A percentile compares a stretch with the other conserved stretches of the same genome.
These are phyloP conservation scores for Crassisporium funariophilum DNA, from an alignment of 768 basidiomycete species.

Conservation along the genomic window DNA sequence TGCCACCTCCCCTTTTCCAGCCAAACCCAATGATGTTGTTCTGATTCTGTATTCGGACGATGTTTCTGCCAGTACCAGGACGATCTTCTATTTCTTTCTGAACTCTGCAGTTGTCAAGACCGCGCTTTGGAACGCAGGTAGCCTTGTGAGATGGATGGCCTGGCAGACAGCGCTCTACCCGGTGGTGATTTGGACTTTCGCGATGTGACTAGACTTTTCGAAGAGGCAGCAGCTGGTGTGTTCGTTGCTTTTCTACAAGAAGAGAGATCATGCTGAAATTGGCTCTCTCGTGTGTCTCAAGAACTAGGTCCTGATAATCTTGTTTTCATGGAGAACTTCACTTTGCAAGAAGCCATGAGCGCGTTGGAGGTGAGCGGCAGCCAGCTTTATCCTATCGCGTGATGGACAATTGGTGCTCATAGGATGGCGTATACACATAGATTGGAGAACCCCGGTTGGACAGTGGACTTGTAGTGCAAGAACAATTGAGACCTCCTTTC, in stretches of 20 bases:
- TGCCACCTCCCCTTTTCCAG: too few relatives aligned
- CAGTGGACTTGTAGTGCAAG: constrained; percentile 62
- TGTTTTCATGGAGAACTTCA: constrained; percentile 68
- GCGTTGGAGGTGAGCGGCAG: constrained; percentile 69
- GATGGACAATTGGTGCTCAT: constrained; percentile 6
- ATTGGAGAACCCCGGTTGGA: constrained; percentile 91
- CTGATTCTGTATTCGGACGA: too few relatives aligned
- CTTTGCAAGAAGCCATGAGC: constrained; percentile 90
- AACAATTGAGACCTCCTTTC: constrained; percentile 52
- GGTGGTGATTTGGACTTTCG: constrained; percentile 60
- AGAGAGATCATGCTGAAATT: constrained; percentile 9
- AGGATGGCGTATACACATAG: constrained; percentile 40
- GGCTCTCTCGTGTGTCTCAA: constrained; percentile 16
- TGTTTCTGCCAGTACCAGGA: too few relatives aligned
- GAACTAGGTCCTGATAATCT: constrained; percentile 68
- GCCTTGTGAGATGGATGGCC: constrained; percentile 3
- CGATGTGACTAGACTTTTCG: constrained; percentile 65
- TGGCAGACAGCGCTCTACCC: constrained; percentile 35
- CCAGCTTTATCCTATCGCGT: neutral
- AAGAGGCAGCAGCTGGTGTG: constrained; percentile 63
- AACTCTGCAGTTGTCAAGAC: too few relatives aligned
- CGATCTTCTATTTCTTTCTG: too few relatives aligned
- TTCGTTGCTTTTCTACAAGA: constrained; percentile 4
- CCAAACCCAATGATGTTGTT: too few relatives aligned
- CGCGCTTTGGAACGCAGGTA: too few relatives aligned